Base-by-base conservation (phyloP, 1,139 yeast species). In the Magnusiomyces suaveolens region DNA sequence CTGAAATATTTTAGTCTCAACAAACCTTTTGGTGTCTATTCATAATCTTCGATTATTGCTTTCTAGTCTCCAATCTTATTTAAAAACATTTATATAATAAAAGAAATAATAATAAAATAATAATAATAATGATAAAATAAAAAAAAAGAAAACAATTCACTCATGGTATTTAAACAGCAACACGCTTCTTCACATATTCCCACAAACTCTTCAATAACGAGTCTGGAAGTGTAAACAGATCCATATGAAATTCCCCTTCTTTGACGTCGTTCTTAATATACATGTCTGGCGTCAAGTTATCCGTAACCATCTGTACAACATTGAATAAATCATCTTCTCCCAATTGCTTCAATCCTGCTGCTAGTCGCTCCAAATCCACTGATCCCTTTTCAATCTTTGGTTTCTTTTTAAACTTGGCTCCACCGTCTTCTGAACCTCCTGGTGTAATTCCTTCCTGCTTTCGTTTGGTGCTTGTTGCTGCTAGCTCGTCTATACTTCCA, bases 181-280 rank as follows among this genome's bases (percentile, higher is more conserved):
- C 63, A 39, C 71, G 61, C 72, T 87, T 87, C 71, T 82, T 83
- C 50, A 88, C 95, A 69, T 87, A 90, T 63, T 92, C 97, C 95
- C 95, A 89, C 70, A 92, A 77, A 77, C 95, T 87, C 72, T 86
- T 88, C 70, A 92, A 79, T 68, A 92, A 76, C 46, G 88, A 83
- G 68, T 90, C 97, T 23, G 98, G 98, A 63, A 92, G 77, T 47
- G 97, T 90, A 70, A 83, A 90, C 64, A 92, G 77, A 72, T 92
- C 98, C 87, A 92, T 88, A 57, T 95, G 90, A 70, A 92, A 92
- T 73, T 92, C 98, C 52, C 98, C 98, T 65, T 88, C 94, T 60
- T 90, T 97, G 52, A 87, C 90, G 67, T 92, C 96, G 71, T 92
- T 92, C 69, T 90, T 89, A 65, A 92, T 87, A 71, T 87, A 89